Conservation (phyloP, 176 grass and related monocot species). For the Zizania latifolia region DNA sequence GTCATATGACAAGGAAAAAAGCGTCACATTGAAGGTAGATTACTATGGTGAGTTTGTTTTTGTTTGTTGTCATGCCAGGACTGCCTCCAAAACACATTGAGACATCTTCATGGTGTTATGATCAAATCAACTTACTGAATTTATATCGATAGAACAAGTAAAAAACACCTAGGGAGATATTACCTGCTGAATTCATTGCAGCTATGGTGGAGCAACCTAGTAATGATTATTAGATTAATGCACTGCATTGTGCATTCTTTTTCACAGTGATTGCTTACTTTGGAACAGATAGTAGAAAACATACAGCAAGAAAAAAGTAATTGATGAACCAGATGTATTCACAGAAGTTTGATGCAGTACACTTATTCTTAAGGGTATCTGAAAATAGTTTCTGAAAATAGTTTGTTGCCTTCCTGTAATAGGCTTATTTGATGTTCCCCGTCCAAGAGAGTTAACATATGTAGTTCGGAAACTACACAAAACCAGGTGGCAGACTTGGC, state of each 20-base stretch:
- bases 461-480: too few relatives aligned
- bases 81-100: not conserved
- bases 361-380: too few relatives aligned
- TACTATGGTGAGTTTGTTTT: slow-evolving; percentile 51
- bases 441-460: too few relatives aligned
- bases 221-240: not conserved
- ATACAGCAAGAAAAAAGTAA: too few relatives aligned
- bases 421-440: too few relatives aligned
- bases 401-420: too few relatives aligned
- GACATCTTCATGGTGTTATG: not conserved
- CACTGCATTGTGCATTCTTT: not conserved
- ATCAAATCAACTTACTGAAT: not conserved
- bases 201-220: not conserved
- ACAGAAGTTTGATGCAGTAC: too few relatives aligned
- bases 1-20: slow-evolving; percentile 87
- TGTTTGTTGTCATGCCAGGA: slow-evolving; percentile 11
- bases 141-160: not conserved
- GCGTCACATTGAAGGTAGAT: slow-evolving; percentile 87
- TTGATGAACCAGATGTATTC: too few relatives aligned
- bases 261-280: not conserved
- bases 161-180: not conserved
- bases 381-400: too few relatives aligned
- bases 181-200: not conserved
- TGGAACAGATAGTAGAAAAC: not conserved
- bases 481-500: too few relatives aligned